phyloP scores from a whole-genome alignment of 2,329 filamentous ascomycete genomes.

The Fusarium hainanense region DNA sequence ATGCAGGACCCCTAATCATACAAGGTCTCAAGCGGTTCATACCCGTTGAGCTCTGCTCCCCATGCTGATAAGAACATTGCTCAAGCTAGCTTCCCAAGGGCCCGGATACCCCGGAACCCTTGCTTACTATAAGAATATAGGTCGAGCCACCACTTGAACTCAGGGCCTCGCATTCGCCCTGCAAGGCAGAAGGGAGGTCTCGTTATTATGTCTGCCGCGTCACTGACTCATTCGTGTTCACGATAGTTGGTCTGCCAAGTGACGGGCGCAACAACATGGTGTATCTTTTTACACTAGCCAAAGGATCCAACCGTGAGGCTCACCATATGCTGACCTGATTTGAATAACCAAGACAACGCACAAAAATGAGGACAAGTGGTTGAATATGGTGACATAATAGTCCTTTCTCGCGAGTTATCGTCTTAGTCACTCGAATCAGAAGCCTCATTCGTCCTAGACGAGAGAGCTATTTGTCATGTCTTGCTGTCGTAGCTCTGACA shows the following conservation, averaged over 20 bases:
- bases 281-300: slow-evolving; percentile 5
- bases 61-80: slow-evolving; percentile 9
- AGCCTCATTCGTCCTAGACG: not conserved
- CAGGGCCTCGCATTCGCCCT: not conserved
- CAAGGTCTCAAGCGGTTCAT: slow-evolving; percentile 7
- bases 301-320: not conserved
- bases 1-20: not conserved
- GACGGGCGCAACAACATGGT: not conserved
- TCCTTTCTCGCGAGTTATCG: not conserved
- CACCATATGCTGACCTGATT: slow-evolving; percentile 7
- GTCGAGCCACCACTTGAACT: not conserved
- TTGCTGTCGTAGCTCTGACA: not conserved
- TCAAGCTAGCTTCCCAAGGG: slow-evolving; percentile 1
- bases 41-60: slow-evolving; percentile 5
- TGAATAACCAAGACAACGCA: not conserved
- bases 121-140: slow-evolving; percentile 30
- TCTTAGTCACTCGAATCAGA: not conserved
- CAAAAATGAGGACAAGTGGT: not conserved
- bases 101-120: slow-evolving; percentile 34
- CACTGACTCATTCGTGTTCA: slow-evolving; percentile 19
- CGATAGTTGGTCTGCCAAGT: not conserved
- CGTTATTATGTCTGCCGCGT: slow-evolving; percentile 4
- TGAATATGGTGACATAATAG: not conserved
- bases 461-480: not conserved
- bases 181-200: slow-evolving; percentile 1